These are phyloP conservation scores for Fraxinus anomala DNA, from an alignment of 257 asterid species.

Conservation along the genomic window DNA sequence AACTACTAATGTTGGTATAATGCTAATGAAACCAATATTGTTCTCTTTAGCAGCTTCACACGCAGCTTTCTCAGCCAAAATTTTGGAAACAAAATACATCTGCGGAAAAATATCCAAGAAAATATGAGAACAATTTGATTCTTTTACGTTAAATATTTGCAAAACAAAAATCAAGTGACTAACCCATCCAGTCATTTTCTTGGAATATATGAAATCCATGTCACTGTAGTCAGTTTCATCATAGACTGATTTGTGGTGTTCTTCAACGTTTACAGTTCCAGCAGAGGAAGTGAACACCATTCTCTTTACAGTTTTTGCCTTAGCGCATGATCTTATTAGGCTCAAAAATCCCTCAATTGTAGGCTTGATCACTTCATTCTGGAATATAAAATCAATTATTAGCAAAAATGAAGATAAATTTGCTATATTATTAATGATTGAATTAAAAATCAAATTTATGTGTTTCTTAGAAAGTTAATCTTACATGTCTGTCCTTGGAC, in stretches of 20 bases:
- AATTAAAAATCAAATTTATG: too few species aligned
- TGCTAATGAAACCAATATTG: slow-evolving; percentile 65
- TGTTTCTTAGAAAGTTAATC: too few species aligned
- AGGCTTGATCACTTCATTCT: slow-evolving; percentile 92
- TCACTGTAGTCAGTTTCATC: slow-evolving; percentile 80
- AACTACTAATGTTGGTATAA: slow-evolving; percentile 81
- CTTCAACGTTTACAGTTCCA: slow-evolving; percentile 73
- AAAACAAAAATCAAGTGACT: too few species aligned
- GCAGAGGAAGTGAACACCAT: slow-evolving; percentile 86
- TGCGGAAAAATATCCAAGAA: too few species aligned
- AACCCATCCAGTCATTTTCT: slow-evolving; percentile 96
- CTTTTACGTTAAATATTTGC: too few species aligned
- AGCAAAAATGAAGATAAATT: too few species aligned
- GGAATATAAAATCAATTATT: slow-evolving; percentile 11
- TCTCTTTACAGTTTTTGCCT: slow-evolving; percentile 77
- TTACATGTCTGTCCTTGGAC: too few species aligned
- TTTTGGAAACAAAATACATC: slow-evolving; percentile 57
- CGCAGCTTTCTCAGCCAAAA: slow-evolving; percentile 79
- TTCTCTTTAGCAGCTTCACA: slow-evolving; percentile 60
- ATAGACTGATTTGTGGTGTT: slow-evolving; percentile 52
- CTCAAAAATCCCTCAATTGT: slow-evolving; percentile 68
- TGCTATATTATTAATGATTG: too few species aligned
- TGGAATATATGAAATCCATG: slow-evolving; percentile 72
- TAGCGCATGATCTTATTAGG: slow-evolving; percentile 74
- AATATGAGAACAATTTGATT: background rate